Conservation (phyloP, 2,329 filamentous ascomycete species). For the Clarireedia monteithiana region DNA sequence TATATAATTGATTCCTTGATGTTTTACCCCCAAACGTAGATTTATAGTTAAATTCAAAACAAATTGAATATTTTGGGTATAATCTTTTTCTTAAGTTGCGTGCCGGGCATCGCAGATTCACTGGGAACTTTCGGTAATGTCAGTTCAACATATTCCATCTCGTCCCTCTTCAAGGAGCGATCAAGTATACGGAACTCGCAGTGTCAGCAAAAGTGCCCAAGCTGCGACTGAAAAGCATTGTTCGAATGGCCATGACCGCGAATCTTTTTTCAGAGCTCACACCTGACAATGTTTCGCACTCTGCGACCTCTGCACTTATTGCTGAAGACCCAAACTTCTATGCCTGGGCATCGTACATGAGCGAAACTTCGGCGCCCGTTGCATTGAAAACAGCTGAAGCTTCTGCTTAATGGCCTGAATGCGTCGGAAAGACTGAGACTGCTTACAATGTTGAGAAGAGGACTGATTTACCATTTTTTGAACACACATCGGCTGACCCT, state of each 20-base stretch:
- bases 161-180: conserved; percentile 11
- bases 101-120: too few relatives aligned
- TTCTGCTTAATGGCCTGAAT: conserved; percentile 23
- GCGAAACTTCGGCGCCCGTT: conserved; percentile 22
- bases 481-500: conserved; percentile 10
- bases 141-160: conserved; percentile 14
- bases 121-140: too few relatives aligned
- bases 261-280: conserved; percentile 30
- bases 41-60: too few relatives aligned
- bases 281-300: conserved; percentile 29
- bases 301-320: conserved; percentile 28
- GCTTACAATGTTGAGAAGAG: conserved; percentile 19
- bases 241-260: conserved; percentile 34
- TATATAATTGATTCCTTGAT: too few relatives aligned
- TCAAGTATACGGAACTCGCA: conserved; percentile 13
- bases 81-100: too few relatives aligned
- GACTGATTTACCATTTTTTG: conserved; percentile 29
- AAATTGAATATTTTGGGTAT: too few relatives aligned
- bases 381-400: conserved; percentile 24
- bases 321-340: conserved; percentile 19
- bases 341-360: conserved; percentile 29
- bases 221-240: conserved; percentile 20
- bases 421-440: conserved; percentile 20
- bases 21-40: too few relatives aligned
- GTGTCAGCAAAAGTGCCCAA: conserved; percentile 15